Percentiles rank a stretch among this genome's conserved stretches.
phyloP scores from a whole-genome alignment of 768 basidiomycete genomes.

The Leccinum broughii region DNA sequence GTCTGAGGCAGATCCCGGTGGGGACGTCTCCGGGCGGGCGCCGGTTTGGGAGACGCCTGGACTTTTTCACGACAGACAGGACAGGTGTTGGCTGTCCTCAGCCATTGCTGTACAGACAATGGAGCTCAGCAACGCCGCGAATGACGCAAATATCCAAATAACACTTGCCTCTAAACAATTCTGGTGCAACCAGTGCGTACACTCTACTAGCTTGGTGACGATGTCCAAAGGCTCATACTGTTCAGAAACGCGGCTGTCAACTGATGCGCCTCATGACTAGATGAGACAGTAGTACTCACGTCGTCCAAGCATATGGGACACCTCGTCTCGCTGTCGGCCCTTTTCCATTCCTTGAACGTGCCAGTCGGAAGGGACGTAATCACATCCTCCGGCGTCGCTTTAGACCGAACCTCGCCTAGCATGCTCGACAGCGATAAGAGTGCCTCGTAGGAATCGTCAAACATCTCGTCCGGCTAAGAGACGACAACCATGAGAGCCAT shows the following conservation, averaged over 20 bases:
- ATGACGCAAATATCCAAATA: neutral
- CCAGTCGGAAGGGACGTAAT: conserved; percentile 60
- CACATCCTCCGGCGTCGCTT: conserved; percentile 60
- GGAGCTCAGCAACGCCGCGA: conserved; percentile 4
- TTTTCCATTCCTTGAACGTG: conserved; percentile 68
- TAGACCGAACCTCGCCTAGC: conserved; percentile 70
- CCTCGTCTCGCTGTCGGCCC: conserved; percentile 62
- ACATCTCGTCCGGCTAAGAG: conserved; percentile 68
- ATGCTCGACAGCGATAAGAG: conserved; percentile 57
- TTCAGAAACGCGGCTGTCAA: conserved; percentile 9
- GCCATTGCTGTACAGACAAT: conserved; percentile 63
- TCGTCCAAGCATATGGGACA: conserved; percentile 88
- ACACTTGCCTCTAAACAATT: conserved; percentile 66
- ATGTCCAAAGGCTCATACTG: conserved; percentile 67
- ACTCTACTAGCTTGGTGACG: conserved; percentile 66
- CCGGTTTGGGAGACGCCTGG: conserved; percentile 25
- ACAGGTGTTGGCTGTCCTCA: conserved; percentile 72
- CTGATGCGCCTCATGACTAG: neutral
- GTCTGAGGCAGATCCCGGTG: conserved; percentile 13
- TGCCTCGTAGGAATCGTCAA: conserved; percentile 74
- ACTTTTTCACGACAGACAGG: conserved; percentile 78
- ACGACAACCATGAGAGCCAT: conserved; percentile 5
- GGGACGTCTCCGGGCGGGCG: conserved; percentile 22
- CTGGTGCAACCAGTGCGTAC: conserved; percentile 80
- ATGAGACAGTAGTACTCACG: conserved; percentile 43